Evolutionary conservation across 208 protist genomes (phyloP).

Genomic region (Wallacemonas sp.): DNA sequence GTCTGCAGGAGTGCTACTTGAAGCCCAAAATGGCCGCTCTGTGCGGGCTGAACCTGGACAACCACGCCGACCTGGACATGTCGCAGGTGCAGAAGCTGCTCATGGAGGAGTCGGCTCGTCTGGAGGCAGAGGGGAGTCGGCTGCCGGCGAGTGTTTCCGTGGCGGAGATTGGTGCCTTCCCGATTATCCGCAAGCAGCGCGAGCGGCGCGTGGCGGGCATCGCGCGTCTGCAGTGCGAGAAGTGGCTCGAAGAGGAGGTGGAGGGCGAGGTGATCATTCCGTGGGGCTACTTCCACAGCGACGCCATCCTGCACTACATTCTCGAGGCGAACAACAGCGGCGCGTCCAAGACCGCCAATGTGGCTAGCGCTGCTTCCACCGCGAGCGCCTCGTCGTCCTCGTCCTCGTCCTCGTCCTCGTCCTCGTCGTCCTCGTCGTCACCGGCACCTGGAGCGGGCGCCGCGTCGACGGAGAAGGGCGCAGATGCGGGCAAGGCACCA

Average conservation of each 20-base stretch:
- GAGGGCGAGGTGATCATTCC: conserved; percentile 88
- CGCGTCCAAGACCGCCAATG: neutral
- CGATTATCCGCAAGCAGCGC: conserved; percentile 61
- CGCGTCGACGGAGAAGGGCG: neutral
- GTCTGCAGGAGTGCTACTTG: conserved; percentile 90
- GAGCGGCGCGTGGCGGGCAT: conserved; percentile 77
- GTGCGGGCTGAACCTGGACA: conserved; percentile 70
- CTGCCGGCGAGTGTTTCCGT: conserved; percentile 60
- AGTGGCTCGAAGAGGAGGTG: conserved; percentile 68
- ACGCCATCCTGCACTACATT: conserved; percentile 81
- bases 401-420: no score
- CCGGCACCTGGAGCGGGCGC: no score
- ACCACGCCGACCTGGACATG: conserved; percentile 85
- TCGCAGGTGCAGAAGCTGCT: conserved; percentile 76
- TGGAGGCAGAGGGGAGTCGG: conserved; percentile 36
- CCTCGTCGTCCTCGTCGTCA: no score
- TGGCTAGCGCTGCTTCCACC: neutral
- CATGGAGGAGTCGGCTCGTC: conserved; percentile 51
- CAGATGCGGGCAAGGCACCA: neutral
- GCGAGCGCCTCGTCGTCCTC: no score
- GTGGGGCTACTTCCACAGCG: conserved; percentile 87
- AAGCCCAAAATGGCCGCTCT: conserved; percentile 88
- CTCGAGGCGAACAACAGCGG: conserved; percentile 47
- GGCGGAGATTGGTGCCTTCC: conserved; percentile 64
- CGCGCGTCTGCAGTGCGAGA: conserved; percentile 63